Evolutionary conservation across 495 filamentous ascomycete genomes (phyloP).

Genomic region (Talaromyces proteolyticus): DNA sequence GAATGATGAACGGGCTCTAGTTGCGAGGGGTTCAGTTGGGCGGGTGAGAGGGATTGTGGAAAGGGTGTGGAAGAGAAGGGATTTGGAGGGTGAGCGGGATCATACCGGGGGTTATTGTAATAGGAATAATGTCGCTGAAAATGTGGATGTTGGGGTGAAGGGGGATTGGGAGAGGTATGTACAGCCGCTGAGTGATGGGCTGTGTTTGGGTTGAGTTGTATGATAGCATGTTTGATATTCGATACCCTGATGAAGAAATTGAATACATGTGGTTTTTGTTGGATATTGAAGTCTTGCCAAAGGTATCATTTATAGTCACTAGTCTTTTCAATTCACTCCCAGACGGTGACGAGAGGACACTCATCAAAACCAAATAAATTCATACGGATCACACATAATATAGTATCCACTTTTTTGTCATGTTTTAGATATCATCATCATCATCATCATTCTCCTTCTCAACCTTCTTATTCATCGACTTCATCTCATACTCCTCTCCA

Average conservation of each 20-base stretch:
- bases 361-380: too few relatives aligned
- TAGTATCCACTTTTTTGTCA: neutral
- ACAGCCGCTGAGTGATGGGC: constrained; percentile 7
- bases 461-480: constrained; percentile 10
- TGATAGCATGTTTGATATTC: neutral
- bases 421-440: constrained; percentile 3
- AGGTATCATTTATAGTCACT: too few relatives aligned
- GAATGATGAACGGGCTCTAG: neutral
- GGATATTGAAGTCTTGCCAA: too few relatives aligned
- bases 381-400: too few relatives aligned
- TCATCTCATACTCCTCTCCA: constrained; percentile 44
- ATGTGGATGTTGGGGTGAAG: neutral
- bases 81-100: neutral
- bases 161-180: constrained; percentile 8
- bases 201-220: constrained; percentile 1
- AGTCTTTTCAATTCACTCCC: too few relatives aligned
- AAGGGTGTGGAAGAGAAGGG: constrained; percentile 5
- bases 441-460: constrained; percentile 33
- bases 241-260: neutral
- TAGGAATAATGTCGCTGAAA: neutral
- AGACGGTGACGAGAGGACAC: too few relatives aligned
- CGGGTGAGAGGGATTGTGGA: constrained; percentile 3
- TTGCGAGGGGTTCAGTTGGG: neutral
- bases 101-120: too few relatives aligned
- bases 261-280: neutral